Conservation (phyloP, 257 asterid genomes). For the Solanum lignicaule region DNA sequence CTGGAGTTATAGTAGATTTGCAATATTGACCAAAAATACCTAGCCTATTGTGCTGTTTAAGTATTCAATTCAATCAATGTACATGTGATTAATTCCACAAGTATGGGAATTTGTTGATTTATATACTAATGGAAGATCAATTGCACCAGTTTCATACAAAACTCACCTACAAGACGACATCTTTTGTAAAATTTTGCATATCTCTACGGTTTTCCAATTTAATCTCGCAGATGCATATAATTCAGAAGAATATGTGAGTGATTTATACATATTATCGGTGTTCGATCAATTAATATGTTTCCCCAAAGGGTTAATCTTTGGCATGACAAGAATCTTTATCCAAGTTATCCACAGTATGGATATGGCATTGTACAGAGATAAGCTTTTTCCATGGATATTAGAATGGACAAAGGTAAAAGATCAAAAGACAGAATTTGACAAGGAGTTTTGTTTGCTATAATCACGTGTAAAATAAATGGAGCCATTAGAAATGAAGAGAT, state of each 20-base stretch:
- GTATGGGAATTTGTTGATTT: neutral
- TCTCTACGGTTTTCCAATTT: neutral
- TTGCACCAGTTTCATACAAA: neutral
- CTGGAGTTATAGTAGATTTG: neutral
- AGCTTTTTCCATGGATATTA: neutral
- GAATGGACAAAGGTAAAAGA: too few species aligned
- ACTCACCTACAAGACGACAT: neutral
- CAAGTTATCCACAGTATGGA: neutral
- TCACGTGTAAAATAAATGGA: too few species aligned
- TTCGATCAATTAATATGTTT: neutral
- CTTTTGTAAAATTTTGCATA: neutral
- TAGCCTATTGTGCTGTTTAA: neutral
- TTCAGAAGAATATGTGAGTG: neutral
- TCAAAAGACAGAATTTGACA: too few species aligned
- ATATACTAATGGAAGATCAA: neutral
- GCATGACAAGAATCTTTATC: neutral
- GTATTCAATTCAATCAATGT: neutral
- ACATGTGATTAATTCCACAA: neutral
- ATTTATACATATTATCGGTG: neutral
- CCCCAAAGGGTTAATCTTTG: neutral
- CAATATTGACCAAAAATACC: neutral
- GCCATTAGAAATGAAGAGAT: neutral
- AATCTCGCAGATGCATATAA: neutral
- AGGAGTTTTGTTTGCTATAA: too few species aligned
- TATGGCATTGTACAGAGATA: neutral